Evolutionary conservation across 768 basidiomycete genomes (phyloP), one percentile per base, ranked within the genome.

Genomic region (Ephemerocybe angulata): DNA sequence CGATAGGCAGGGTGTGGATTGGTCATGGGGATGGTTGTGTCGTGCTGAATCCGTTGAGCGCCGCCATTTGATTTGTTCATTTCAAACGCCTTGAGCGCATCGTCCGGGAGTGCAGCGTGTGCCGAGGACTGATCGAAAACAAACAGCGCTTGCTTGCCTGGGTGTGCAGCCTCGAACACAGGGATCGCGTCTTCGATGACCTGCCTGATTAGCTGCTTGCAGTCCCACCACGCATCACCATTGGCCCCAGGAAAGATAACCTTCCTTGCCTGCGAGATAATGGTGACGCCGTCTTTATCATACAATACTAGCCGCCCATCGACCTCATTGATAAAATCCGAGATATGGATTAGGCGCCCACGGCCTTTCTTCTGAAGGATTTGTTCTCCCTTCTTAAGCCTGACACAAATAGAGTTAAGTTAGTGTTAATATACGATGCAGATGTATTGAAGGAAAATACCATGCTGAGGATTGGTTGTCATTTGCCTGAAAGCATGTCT

Each of bases 81-180:
- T 37, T 75, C 64, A 25, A 68, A 74, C 2, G 72, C 75, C 53
- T 69, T 69, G n/a, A 77, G 67, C 4, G 73, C 69, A 63, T 76
- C 68, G 8, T 67, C 64, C 17, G 69, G 60, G 12, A 75, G 62
- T 3, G 69, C 67, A 0, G 61, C 71, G 60, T 78, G 75, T 25
- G 72, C 73, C 1, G 76, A 75, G 10, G 75, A 75, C 46, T 76
- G 70, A 62, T 78, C 71, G 59, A 73, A 77, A 25, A 77, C 61
- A 35, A 77, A 76, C 0, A 76, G 53, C 0, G 60, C 62, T 7
- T 64, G 57, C 3, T 62, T 63, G 5, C 63, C 60, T 2, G 73
- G 72, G 60, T 73, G 67, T 6, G 63, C 62, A n/a, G 53, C 50
- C 35, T 77, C 70, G 61, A 76, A 74, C 10, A 76, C 65, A n/a